Evolutionary conservation across 179 eudicot genomes (phyloP), one percentile per base, ranked within the genome.

Genomic region (Beta corolliflora): DNA sequence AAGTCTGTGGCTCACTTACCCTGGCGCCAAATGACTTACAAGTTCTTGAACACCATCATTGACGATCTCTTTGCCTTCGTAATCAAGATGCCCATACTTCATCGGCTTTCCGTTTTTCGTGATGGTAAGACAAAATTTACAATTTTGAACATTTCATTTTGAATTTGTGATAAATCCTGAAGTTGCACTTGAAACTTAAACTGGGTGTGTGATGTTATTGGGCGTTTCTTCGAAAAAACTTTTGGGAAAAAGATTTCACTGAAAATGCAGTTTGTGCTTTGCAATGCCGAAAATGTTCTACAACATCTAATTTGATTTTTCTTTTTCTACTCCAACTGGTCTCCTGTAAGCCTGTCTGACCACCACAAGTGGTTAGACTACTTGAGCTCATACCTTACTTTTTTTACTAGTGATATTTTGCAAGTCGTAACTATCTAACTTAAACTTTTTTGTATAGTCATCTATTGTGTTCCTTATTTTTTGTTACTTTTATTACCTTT

Each of bases 21-120:
- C 16, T 96, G 99, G 99, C 93, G 99, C 84, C 99, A 96, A 83
- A 96, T 96, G 99, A 96, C 99, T 19, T 96, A 96, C 94, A 96
- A 96, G 86, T 96, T 96, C 85, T 91, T 96, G 59, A 96, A 96
- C 89, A 96, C 99, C 9, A 96, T 96, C n/a, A 94, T 96, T 66
- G 99, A 96, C 79, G 99, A 96, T 87, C 96, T 96, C 76, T 96
- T 96, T 87, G 99, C 99, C 60, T 96, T 96, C 67, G 99, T 96
- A 9, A 96, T 96, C 15, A 96, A 96, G 87, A 96, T 96, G 99
- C 99, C 99, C 29, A 75, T 69, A 60, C 90, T 96, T 55, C 99
- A 96, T 81, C 90, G 99, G n/a, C 97, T 96, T 65, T 96, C 99
- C 76, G 99, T 96, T 79, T 96, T 96, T 88, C 98, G 99, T 83